These are phyloP conservation scores for Fusarium sp. DNA, from an alignment of 2,329 filamentous ascomycete species.

Conservation along the genomic window DNA sequence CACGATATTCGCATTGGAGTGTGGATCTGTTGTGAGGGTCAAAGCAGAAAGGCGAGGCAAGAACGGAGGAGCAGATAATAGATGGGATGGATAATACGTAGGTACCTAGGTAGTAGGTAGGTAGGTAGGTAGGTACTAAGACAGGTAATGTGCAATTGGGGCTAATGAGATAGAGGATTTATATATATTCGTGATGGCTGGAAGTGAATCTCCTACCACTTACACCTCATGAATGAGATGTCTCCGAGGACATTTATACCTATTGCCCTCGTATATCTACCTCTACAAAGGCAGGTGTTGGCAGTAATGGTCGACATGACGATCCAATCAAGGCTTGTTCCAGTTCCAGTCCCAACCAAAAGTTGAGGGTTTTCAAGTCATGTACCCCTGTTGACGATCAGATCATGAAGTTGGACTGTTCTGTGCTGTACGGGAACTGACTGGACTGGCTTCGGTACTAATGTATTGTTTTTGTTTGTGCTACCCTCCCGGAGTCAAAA, in stretches of 20 bases:
- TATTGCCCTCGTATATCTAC: not conserved
- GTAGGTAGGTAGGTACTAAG: not conserved
- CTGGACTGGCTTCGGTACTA: not conserved
- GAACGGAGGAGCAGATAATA: not conserved
- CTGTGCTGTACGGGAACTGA: not conserved
- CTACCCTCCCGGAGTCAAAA: not conserved
- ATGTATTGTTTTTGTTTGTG: slow-evolving; percentile 1
- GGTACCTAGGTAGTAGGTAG: no score
- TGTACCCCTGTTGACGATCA: slow-evolving; percentile 3
- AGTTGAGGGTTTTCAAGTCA: not conserved
- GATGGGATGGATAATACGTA: not conserved
- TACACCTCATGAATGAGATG: slow-evolving; percentile 5
- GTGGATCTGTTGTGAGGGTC: slow-evolving; percentile 25
- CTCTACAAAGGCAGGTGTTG: not conserved
- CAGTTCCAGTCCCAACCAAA: not conserved
- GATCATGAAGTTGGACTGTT: slow-evolving; percentile 17
- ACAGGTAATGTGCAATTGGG: not conserved
- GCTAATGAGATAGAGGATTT: slow-evolving; percentile 19
- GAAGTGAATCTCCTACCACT: slow-evolving; percentile 6
- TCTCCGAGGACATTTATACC: not conserved
- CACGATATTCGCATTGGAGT: slow-evolving; percentile 24
- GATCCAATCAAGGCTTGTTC: slow-evolving; percentile 6
- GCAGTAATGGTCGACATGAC: not conserved
- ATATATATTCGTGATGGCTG: slow-evolving; percentile 20
- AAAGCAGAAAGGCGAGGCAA: not conserved